These are phyloP conservation scores for Vinca minor DNA, from an alignment of 257 asterid genomes.

Conservation along the genomic window DNA sequence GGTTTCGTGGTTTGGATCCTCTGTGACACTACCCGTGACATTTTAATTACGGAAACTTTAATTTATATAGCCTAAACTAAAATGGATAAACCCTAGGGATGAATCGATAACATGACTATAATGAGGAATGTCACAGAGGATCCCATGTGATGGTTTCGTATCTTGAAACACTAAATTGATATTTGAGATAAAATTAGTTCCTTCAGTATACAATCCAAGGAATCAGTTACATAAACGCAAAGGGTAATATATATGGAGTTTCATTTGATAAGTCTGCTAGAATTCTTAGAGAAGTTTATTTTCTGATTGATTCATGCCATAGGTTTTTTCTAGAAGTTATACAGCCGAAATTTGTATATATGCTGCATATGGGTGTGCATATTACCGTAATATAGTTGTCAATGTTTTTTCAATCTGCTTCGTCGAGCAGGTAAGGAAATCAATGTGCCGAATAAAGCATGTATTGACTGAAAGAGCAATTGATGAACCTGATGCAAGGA, in stretches of 20 bases:
- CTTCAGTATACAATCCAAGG: background rate
- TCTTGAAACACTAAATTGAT: background rate
- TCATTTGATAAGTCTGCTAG: background rate
- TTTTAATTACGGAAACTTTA: no score
- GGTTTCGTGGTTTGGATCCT: no score
- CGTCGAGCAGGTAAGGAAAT: slow-evolving; percentile 58
- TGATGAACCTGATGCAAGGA: slow-evolving; percentile 80
- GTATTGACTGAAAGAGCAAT: slow-evolving; percentile 95
- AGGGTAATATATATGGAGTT: background rate
- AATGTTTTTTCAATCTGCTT: background rate
- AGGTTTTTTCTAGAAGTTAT: background rate
- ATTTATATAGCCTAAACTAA: no score
- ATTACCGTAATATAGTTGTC: background rate
- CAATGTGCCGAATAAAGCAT: slow-evolving; percentile 93
- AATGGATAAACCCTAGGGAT: no score
- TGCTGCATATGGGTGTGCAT: background rate
- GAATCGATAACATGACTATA: no score
- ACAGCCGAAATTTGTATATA: background rate
- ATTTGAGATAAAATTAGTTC: background rate
- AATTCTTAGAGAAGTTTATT: background rate
- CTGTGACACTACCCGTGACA: no score
- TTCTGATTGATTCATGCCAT: background rate
- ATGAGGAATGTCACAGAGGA: no score
- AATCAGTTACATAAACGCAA: background rate
- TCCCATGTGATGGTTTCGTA: background rate